Evolutionary conservation across 2,329 filamentous ascomycete genomes (phyloP), one percentile per base, ranked within the genome.

Genomic region (Ophiosphaerella narmari): DNA sequence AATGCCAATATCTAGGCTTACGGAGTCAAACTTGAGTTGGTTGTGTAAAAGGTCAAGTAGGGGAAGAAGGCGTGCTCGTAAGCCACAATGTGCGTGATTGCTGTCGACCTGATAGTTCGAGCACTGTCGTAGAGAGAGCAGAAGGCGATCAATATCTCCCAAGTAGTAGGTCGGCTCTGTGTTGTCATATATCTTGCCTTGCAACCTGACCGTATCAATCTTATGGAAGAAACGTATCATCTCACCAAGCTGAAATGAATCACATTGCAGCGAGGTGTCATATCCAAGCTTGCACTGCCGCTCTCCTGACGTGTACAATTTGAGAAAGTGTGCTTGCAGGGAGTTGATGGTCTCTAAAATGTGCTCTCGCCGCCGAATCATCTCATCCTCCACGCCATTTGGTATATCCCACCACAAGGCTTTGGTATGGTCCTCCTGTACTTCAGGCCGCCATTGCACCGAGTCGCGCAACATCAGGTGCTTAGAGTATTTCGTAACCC

Each of bases 201-300:
- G 71, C 1, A 90, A 72, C 33, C 80, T 82, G 4, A 90, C 64
- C 0, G 89, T 81, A 24, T 81, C 79, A 57, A 84, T 84, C 57
- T 80, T 79, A 12, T 78, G 74, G 32, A 91, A 81, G 71, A 91
- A 91, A 58, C 85, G 85, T 55, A 90, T 74, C 79, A 89, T 89
- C 72, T 91, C 87, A 18, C 88, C 89, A 1, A 92, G 81, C 71
- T 92, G 89, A 64, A 88, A 92, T 2, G 85, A 86, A 73, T 92
- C 89, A 69, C 89, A 91, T 36, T 87, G 84, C 2, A 81, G 73
- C 54, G 85, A 88, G 2, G 84, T 86, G 63, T 90, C 87, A 70
- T 91, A 91, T 44, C 88, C 88, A 0, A 90, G 79, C 61, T 84
- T 85, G 71, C 89, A 91, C 67, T 91, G 88, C 23, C 78, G 71